These are phyloP conservation scores for Helenozyma baotianmanensis DNA, from an alignment of 805 yeast species.

Conservation along the genomic window DNA sequence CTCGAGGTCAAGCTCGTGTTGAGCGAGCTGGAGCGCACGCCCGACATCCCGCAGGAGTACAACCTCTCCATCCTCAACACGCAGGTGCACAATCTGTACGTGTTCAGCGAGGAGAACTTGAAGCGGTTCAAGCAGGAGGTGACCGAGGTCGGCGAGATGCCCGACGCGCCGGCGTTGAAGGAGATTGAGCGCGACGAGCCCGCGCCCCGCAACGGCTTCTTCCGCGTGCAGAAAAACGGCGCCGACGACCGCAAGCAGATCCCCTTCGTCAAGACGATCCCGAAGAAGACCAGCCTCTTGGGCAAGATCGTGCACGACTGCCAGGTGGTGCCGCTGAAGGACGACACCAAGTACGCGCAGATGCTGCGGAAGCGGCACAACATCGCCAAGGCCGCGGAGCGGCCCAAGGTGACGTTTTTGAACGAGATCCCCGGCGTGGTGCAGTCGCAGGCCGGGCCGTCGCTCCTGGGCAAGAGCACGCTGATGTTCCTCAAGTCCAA, in stretches of 20 bases:
- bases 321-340: slow-evolving; percentile 73
- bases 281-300: slow-evolving; percentile 76
- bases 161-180: slow-evolving; percentile 46
- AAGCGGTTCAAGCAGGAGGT: slow-evolving; percentile 32
- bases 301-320: slow-evolving; percentile 95
- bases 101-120: slow-evolving; percentile 77
- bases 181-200: slow-evolving; percentile 21
- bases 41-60: slow-evolving; percentile 72
- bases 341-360: slow-evolving; percentile 65
- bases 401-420: slow-evolving; percentile 65
- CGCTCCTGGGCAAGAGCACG: slow-evolving; percentile 62
- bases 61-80: slow-evolving; percentile 75
- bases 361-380: slow-evolving; percentile 50
- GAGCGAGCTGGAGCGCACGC: slow-evolving; percentile 30
- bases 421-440: slow-evolving; percentile 83
- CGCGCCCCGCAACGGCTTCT: slow-evolving; percentile 17
- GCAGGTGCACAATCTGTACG: slow-evolving; percentile 77
- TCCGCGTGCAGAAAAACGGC: slow-evolving; percentile 29
- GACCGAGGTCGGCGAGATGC: slow-evolving; percentile 49
- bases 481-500: slow-evolving; percentile 58
- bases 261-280: slow-evolving; percentile 85
- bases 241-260: slow-evolving; percentile 40
- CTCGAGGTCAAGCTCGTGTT: slow-evolving; percentile 55
- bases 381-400: slow-evolving; percentile 40
- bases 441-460: slow-evolving; percentile 82